Percentiles rank a stretch among this genome's conserved stretches.
Evolutionary conservation across 1,284 basidiomycete genomes (phyloP).

Genomic region (Sporisorium scitamineum): DNA sequence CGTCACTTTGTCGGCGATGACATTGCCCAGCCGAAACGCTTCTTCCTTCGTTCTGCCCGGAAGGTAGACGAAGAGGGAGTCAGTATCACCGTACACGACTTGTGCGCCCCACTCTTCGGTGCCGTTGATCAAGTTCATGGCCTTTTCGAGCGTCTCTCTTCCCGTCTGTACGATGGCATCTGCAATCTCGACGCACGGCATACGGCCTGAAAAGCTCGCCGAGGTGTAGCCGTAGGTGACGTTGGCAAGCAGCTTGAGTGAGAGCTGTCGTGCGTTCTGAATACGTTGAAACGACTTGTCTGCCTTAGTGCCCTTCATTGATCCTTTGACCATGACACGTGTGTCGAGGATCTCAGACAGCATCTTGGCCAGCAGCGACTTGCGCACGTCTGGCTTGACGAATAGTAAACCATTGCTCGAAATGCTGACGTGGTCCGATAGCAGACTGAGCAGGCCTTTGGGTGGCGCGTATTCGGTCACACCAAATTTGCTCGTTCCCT

Average conservation of each 20-base stretch:
- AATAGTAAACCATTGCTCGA: constrained; percentile 91
- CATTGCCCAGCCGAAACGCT: constrained; percentile 89
- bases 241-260: constrained; percentile 67
- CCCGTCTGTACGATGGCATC: constrained; percentile 98
- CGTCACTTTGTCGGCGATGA: constrained; percentile 90
- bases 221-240: constrained; percentile 87
- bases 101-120: constrained; percentile 81
- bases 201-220: constrained; percentile 92
- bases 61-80: constrained; percentile 91
- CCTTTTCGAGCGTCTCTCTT: constrained; percentile 94
- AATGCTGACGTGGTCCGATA: constrained; percentile 30
- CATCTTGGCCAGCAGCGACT: constrained; percentile 90
- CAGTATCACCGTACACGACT: constrained; percentile 98
- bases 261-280: constrained; percentile 65
- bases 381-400: constrained; percentile 85
- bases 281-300: constrained; percentile 74
- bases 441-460: constrained; percentile 73
- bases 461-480: constrained; percentile 79
- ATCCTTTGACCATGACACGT: constrained; percentile 96
- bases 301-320: constrained; percentile 83
- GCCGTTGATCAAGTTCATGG: constrained; percentile 82
- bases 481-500: constrained; percentile 89
- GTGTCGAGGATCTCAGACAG: constrained; percentile 91
- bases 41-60: constrained; percentile 90
- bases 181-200: constrained; percentile 98